Percentiles rank a stretch among this genome's conserved stretches.
Conservation (phyloP, 1,284 basidiomycete genomes). For the Neolentinus lepideus region DNA sequence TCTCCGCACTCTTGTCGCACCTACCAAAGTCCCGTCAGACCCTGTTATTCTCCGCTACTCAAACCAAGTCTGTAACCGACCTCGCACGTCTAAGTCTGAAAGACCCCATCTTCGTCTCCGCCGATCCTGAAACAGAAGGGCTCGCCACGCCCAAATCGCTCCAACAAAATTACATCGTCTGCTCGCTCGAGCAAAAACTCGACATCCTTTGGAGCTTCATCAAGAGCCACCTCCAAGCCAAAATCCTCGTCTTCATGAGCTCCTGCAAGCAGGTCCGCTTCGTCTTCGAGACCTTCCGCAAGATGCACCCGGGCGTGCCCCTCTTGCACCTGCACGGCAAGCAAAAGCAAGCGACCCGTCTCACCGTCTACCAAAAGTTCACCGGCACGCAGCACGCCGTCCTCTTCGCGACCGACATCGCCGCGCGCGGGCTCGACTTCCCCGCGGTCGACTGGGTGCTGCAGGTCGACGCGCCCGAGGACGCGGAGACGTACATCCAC, state of each 20-base stretch:
- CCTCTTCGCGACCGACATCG: slow-evolving; percentile 95
- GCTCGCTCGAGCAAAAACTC: slow-evolving; percentile 83
- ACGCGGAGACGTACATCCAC: slow-evolving; percentile 98
- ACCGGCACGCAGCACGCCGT: slow-evolving; percentile 74
- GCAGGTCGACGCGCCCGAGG: slow-evolving; percentile 96
- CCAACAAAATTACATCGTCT: slow-evolving; percentile 88
- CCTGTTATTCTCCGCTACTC: slow-evolving; percentile 94
- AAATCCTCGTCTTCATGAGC: slow-evolving; percentile 92
- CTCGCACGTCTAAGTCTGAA: slow-evolving; percentile 87
- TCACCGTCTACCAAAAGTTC: slow-evolving; percentile 81
- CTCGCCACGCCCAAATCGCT: slow-evolving; percentile 61
- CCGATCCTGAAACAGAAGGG: slow-evolving; percentile 29
- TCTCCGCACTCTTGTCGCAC: slow-evolving; percentile 88
- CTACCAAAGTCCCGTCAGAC: slow-evolving; percentile 86
- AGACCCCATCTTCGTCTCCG: slow-evolving; percentile 75
- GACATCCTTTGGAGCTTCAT: slow-evolving; percentile 94
- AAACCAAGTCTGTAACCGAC: slow-evolving; percentile 86
- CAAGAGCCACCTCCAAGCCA: slow-evolving; percentile 89
- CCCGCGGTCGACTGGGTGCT: slow-evolving; percentile 97
- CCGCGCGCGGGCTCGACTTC: slow-evolving; percentile 95
- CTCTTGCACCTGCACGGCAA: slow-evolving; percentile 94
- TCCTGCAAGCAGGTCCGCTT: slow-evolving; percentile 97
- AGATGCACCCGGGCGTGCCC: slow-evolving; percentile 89
- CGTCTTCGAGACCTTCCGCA: slow-evolving; percentile 94
- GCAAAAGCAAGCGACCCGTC: slow-evolving; percentile 88